Evolutionary conservation across 2,329 filamentous ascomycete species (phyloP).

Genomic region (Penicillium fuscoglaucum): DNA sequence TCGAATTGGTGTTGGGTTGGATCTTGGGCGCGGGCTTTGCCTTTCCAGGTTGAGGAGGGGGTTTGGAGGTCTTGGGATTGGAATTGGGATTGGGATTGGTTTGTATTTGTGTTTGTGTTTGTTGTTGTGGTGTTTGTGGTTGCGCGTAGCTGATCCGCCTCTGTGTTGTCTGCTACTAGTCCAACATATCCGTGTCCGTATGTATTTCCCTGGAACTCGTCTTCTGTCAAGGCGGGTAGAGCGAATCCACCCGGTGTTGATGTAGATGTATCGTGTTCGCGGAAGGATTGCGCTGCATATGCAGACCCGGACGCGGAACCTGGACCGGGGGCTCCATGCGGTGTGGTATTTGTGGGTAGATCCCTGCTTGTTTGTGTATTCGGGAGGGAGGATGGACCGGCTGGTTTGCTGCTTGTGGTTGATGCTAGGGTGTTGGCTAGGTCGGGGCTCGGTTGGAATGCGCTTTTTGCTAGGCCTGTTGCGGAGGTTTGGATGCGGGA

Average conservation of each 20-base stretch:
- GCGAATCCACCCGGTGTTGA: constrained; percentile 4
- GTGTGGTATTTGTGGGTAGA: not conserved
- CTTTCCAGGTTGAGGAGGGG: constrained; percentile 21
- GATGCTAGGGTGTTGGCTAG: constrained; percentile 20
- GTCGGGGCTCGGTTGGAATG: constrained; percentile 26
- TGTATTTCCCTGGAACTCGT: constrained; percentile 23
- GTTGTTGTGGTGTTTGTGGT: not conserved
- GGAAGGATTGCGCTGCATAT: constrained; percentile 7
- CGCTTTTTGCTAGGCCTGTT: constrained; percentile 32
- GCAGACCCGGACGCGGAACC: not conserved
- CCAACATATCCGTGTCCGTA: not conserved
- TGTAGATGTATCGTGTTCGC: not conserved
- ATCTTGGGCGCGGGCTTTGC: constrained; percentile 20
- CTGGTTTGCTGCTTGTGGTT: constrained; percentile 20
- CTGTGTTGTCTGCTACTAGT: not conserved
- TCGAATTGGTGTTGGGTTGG: constrained; percentile 19
- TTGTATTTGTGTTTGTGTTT: constrained; percentile 1
- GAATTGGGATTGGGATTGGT: not conserved
- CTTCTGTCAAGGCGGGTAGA: constrained; percentile 19
- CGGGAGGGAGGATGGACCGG: not conserved
- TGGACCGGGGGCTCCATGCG: not conserved
- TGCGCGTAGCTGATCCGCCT: not conserved
- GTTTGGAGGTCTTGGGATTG: constrained; percentile 13
- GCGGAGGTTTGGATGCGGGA: constrained; percentile 37
- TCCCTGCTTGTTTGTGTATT: not conserved